Evolutionary conservation across 805 yeast genomes (phyloP), one percentile per base, ranked within the genome.

Genomic region (Hanseniaspora jakobsenii): DNA sequence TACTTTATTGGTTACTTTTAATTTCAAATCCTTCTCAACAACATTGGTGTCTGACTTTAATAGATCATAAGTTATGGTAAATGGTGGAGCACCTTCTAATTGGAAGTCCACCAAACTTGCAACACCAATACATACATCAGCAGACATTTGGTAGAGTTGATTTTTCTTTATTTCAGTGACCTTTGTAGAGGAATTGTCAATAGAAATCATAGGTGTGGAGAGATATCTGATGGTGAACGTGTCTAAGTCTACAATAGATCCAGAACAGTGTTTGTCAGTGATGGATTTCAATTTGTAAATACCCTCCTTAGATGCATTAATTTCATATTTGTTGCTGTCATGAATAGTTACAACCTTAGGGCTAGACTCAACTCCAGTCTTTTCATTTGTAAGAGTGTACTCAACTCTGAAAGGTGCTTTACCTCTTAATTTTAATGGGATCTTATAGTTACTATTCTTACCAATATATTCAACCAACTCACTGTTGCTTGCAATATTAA

Each of bases 61-160:
- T 13, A 81, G 60, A n/a, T 73, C 71, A 57, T 85, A 84, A 31
- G 73, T 75, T 21, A 86, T 63, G n/a, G 71, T 60, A 51, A 84
- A 84, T 19, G 89, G 87, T 1, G 77, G 67, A 5, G 71, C 60
- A 1, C 85, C 89, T 31, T 61, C 62, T 28, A 81, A 58, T 2
- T 67, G 56, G 27, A 81, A 49, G 44, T 72, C 78, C 26, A 74
- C 56, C 1, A 69, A 62, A 44, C 67, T 70, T 44, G 70, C 74
- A 24, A 61, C 64, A 32, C 64, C 66, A 51, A 71, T 73, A 51
- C 80, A 74, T 12, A 73, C 68, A 27, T 61, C 61, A 9, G 58
- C 51, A 31, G 68, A 65, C 2, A 51, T 47, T 45, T 61, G 67
- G 3, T 57, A 45, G 19, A 53, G 50, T 13, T 13, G 10, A 10